These are phyloP conservation scores for Acer yangbiense DNA, from an alignment of 345 rosid species.

Conservation along the genomic window DNA sequence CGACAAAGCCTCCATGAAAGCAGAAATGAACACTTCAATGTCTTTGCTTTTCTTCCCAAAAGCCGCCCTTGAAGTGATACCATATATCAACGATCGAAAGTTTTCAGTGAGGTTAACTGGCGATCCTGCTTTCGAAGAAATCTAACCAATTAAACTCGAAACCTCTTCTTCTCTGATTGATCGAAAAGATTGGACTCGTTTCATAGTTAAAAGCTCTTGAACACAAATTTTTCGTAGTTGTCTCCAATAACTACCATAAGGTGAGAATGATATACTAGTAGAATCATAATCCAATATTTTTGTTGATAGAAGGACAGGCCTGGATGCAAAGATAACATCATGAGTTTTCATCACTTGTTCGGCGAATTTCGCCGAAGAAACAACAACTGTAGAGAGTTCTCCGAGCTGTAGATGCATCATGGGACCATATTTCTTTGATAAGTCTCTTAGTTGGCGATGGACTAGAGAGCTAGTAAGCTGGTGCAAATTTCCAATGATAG, in stretches of 20 bases:
- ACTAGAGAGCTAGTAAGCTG: constrained; percentile 28
- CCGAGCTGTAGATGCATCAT: constrained; percentile 42
- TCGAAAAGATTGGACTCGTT: constrained; percentile 29
- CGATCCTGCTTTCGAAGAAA: constrained; percentile 4
- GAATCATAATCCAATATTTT: constrained; percentile 16
- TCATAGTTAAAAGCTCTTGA: constrained; percentile 23
- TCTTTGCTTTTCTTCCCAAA: constrained; percentile 30
- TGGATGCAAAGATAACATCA: constrained; percentile 30
- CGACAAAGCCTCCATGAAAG: background rate
- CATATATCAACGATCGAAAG: constrained; percentile 12
- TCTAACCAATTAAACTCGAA: background rate
- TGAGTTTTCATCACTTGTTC: constrained; percentile 36
- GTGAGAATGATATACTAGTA: constrained; percentile 16
- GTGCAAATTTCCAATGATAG: constrained; percentile 41
- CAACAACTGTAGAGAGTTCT: constrained; percentile 21
- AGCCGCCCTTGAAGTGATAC: constrained; percentile 22
- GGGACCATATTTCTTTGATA: constrained; percentile 38
- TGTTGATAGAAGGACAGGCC: constrained; percentile 20
- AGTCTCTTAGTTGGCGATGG: constrained; percentile 26
- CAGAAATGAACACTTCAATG: constrained; percentile 22
- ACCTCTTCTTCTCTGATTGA: constrained; percentile 31
- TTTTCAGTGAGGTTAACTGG: constrained; percentile 28
- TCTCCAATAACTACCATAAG: constrained; percentile 35
- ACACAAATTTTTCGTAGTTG: constrained; percentile 25
- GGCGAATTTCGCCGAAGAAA: constrained; percentile 33